A percentile compares a stretch with the other conserved stretches of the same genome.
These are phyloP conservation scores for Andrographis paniculata DNA, from an alignment of 305 asterid species.

Conservation along the genomic window DNA sequence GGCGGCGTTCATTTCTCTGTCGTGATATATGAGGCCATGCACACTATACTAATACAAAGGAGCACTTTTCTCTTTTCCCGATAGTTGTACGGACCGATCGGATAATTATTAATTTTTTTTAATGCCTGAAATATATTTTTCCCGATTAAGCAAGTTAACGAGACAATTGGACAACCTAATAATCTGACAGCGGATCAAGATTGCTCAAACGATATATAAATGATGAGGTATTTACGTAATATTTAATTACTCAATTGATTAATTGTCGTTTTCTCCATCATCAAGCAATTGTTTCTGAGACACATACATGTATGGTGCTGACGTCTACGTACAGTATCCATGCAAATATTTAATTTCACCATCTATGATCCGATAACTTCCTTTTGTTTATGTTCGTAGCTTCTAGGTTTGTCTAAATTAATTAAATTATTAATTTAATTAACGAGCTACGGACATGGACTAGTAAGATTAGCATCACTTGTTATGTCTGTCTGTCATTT, in stretches of 20 bases:
- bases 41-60: too few species aligned
- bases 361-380: too few species aligned
- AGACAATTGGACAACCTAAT: not conserved
- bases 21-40: conserved; percentile 40
- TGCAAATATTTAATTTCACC: not conserved
- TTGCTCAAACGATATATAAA: too few species aligned
- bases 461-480: not conserved
- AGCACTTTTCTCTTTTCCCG: not conserved
- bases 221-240: too few species aligned
- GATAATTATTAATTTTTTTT: not conserved
- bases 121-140: conserved; percentile 2
- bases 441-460: not conserved
- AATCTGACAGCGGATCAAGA: too few species aligned
- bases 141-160: conserved; percentile 21
- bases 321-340: not conserved
- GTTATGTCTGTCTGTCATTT: not conserved
- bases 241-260: too few species aligned
- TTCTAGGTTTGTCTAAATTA: too few species aligned
- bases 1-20: conserved; percentile 32
- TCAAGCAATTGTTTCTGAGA: too few species aligned
- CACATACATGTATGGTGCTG: too few species aligned
- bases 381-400: too few species aligned
- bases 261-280: not conserved
- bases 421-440: not conserved
- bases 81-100: not conserved